A percentile compares a stretch with the other conserved stretches of the same genome.
phyloP scores from a whole-genome alignment of 352 stramenopile genomes.

The Peronospora tabacina region DNA sequence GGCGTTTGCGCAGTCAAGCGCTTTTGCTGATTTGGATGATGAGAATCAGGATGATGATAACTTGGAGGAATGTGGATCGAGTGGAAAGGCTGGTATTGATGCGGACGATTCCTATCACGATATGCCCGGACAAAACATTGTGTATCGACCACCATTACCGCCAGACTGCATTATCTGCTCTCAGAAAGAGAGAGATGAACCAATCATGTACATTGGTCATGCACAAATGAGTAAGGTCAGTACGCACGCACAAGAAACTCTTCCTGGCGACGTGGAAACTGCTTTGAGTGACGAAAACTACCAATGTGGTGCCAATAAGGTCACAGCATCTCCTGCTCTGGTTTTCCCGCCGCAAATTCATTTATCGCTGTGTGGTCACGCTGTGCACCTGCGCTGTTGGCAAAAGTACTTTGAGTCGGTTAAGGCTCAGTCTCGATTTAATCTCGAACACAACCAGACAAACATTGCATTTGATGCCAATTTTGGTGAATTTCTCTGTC shows the following conservation, averaged over 20 bases:
- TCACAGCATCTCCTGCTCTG: slow-evolving; percentile 1
- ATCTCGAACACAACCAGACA: slow-evolving; percentile 62
- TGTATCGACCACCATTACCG: slow-evolving; percentile 54
- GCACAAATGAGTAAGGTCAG: slow-evolving; percentile 65
- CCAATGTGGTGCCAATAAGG: slow-evolving; percentile 6
- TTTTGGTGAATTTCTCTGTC: slow-evolving; percentile 86
- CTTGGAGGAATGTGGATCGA: slow-evolving; percentile 13
- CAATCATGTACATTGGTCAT: slow-evolving; percentile 83
- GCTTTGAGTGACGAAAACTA: slow-evolving; percentile 14
- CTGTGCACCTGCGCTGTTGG: slow-evolving; percentile 86
- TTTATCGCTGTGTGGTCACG: slow-evolving; percentile 83
- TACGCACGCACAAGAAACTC: slow-evolving; percentile 39
- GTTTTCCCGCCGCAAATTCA: slow-evolving; percentile 60
- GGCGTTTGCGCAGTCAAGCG: slow-evolving; percentile 61
- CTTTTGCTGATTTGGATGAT: slow-evolving; percentile 65
- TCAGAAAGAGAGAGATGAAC: slow-evolving; percentile 74
- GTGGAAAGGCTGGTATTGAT: slow-evolving; percentile 18
- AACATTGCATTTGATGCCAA: slow-evolving; percentile 83
- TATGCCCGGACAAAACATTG: slow-evolving; percentile 30
- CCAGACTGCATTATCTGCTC: slow-evolving; percentile 83
- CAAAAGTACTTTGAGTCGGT: slow-evolving; percentile 87
- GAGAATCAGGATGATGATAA: slow-evolving; percentile 51
- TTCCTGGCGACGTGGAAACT: slow-evolving; percentile 30
- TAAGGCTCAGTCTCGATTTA: slow-evolving; percentile 55
- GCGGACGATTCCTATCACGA: slow-evolving; percentile 16